Evolutionary conservation across 169 alveolate genomes (phyloP).

Genomic region (Theileria luwenshuni): DNA sequence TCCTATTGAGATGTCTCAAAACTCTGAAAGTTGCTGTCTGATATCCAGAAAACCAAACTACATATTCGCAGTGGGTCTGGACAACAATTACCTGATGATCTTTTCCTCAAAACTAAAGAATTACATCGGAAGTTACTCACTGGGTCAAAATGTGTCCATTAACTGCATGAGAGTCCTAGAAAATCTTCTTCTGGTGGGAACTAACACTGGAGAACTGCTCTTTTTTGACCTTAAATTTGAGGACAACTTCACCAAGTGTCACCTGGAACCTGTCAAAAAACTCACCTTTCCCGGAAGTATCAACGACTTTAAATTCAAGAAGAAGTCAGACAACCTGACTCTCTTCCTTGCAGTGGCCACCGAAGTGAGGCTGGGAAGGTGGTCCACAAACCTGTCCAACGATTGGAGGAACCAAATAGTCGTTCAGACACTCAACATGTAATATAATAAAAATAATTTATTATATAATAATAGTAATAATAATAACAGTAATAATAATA

Average conservation of each 20-base stretch:
- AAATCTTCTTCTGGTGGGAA: constrained; percentile 33
- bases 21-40: constrained; percentile 52
- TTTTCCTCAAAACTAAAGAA: constrained; percentile 42
- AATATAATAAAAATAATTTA: not conserved
- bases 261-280: constrained; percentile 8
- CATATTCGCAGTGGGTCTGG: constrained; percentile 64
- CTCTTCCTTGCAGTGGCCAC: constrained; percentile 49
- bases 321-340: not conserved
- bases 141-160: constrained; percentile 40
- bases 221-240: constrained; percentile 30
- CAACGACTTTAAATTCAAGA: constrained; percentile 31
- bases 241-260: constrained; percentile 24
- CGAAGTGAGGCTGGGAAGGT: constrained; percentile 63
- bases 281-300: constrained; percentile 42
- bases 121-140: constrained; percentile 31
- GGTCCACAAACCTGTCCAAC: constrained; percentile 16
- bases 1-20: constrained; percentile 54
- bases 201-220: constrained; percentile 41
- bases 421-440: constrained; percentile 11
- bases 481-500: not conserved
- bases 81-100: constrained; percentile 40
- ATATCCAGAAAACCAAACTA: constrained; percentile 40
- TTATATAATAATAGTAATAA: not conserved
- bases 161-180: constrained; percentile 34
- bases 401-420: constrained; percentile 25